phyloP scores from a whole-genome alignment of 441 rosid genomes.

The Jatropha podagrica region DNA sequence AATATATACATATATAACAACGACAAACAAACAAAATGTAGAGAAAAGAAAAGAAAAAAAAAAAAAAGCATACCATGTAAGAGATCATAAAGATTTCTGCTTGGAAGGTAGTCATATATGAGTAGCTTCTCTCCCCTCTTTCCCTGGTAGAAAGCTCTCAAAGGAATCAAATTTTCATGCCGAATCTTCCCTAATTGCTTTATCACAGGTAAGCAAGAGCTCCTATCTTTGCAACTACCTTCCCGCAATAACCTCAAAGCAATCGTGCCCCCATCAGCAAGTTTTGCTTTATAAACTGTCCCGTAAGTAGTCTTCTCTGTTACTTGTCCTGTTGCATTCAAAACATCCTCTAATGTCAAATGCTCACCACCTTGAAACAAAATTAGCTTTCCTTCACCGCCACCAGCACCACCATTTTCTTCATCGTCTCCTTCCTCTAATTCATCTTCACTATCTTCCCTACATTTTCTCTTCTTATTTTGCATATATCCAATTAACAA shows the following conservation, averaged over 20 bases:
- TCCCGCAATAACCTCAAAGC: conserved; percentile 88
- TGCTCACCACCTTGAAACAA: conserved; percentile 97
- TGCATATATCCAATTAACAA: conserved; percentile 83
- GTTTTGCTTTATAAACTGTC: conserved; percentile 95
- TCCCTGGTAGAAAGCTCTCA: conserved; percentile 95
- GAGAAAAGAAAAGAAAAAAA: background rate
- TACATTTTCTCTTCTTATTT: conserved; percentile 68
- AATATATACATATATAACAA: background rate
- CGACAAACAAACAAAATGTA: background rate
- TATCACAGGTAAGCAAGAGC: conserved; percentile 66
- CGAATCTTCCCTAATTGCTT: conserved; percentile 77
- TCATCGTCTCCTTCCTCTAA: conserved; percentile 73
- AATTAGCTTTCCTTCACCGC: conserved; percentile 80
- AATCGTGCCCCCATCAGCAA: conserved; percentile 85
- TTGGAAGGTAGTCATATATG: conserved; percentile 86
- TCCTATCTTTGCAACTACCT: conserved; percentile 85
- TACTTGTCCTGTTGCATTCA: conserved; percentile 95
- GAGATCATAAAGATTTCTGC: conserved; percentile 68
- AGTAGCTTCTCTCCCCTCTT: conserved; percentile 97
- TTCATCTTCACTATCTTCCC: conserved; percentile 71
- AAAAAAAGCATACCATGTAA: conserved; percentile 61
- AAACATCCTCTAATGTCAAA: conserved; percentile 82
- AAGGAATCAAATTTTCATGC: conserved; percentile 82
- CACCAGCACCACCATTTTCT: conserved; percentile 35
- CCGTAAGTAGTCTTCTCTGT: conserved; percentile 93